Evolutionary conservation across 108 stramenopile genomes (phyloP).

Genomic region (Skeletonema marinoi): DNA sequence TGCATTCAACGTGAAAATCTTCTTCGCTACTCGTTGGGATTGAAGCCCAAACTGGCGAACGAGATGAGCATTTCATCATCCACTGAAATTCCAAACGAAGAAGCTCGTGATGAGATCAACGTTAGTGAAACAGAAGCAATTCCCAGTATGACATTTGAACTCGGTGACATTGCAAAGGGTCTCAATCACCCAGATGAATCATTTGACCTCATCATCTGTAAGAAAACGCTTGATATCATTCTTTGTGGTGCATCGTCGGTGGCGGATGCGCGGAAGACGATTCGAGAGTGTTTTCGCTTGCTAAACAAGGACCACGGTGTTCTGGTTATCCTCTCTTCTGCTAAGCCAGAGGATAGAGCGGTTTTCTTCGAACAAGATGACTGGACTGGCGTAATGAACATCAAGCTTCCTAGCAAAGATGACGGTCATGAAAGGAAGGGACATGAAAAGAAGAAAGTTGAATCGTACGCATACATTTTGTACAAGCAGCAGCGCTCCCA

Average conservation of each 20-base stretch:
- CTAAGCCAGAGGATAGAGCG: constrained; percentile 74
- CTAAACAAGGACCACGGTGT: constrained; percentile 65
- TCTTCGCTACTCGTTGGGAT: constrained; percentile 16
- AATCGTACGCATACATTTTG: constrained; percentile 43
- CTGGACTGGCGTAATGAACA: constrained; percentile 45
- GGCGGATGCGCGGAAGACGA: constrained; percentile 39
- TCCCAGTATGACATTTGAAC: constrained; percentile 63
- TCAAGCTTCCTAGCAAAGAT: constrained; percentile 30
- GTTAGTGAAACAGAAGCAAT: background rate
- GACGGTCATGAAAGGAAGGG: constrained; percentile 26
- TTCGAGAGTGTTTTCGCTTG: constrained; percentile 65
- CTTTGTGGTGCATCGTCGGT: constrained; percentile 62
- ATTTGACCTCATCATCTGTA: constrained; percentile 84
- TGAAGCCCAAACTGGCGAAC: background rate
- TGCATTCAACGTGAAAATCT: constrained; percentile 20
- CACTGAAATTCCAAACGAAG: constrained; percentile 2
- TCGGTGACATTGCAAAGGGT: constrained; percentile 70
- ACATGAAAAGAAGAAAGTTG: constrained; percentile 37
- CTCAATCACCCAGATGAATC: constrained; percentile 66
- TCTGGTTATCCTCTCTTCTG: constrained; percentile 68
- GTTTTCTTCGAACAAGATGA: constrained; percentile 73
- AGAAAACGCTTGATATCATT: constrained; percentile 81
- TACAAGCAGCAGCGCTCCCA: constrained; percentile 26
- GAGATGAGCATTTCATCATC: background rate
- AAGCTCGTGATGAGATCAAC: constrained; percentile 39